Base-by-base conservation (phyloP, 371 early-diverging fungal genomes). In the Mucor piriformis region DNA sequence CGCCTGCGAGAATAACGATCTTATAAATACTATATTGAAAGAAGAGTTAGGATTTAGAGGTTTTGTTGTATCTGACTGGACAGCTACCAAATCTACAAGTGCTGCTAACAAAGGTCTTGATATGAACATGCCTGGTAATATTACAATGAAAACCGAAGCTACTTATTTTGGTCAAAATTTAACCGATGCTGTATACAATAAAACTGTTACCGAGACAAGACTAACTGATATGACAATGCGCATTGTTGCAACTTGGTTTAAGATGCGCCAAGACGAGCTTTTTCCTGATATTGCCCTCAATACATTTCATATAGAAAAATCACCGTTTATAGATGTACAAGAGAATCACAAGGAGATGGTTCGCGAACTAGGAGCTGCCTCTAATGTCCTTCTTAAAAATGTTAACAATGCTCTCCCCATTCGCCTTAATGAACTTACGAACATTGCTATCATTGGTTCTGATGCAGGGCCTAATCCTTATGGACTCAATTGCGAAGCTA, bases 201-300 rank as follows among this genome's bases (percentile, higher is more conserved):
- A 69, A 3, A 21, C 55, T 16, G 72, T 78, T 13, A 15, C 57
- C 10, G 75, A 72, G 53, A 59, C 50, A 7, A 61, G 72, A 24
- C 69, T 84, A 1, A 70, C 67, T 48, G 86, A 87, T 51, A 83
- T 84, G 82, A 83, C 77, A 32, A 77, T n/a, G n/a, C n/a, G n/a
- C n/a, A n/a, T n/a, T n/a, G n/a, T n/a, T n/a, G n/a, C n/a, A n/a
- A n/a, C n/a, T 3, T 81, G 75, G 67, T 84, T 75, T 57, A 78
- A 75, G 66, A 57, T 78, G 25, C 48, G 70, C 13, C 74, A 77
- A 63, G 74, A 77, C 24, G 48, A 61, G 34, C 59, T 57, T 37
- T 86, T 69, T 57, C 86, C 85, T 3, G 33, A 63, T 0, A 61
- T 64, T 13, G 53, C 65, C 12, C 32, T 83, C n/a, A 57, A 76